Evolutionary conservation across 768 basidiomycete species (phyloP).

Genomic region (Lentinula sp.): DNA sequence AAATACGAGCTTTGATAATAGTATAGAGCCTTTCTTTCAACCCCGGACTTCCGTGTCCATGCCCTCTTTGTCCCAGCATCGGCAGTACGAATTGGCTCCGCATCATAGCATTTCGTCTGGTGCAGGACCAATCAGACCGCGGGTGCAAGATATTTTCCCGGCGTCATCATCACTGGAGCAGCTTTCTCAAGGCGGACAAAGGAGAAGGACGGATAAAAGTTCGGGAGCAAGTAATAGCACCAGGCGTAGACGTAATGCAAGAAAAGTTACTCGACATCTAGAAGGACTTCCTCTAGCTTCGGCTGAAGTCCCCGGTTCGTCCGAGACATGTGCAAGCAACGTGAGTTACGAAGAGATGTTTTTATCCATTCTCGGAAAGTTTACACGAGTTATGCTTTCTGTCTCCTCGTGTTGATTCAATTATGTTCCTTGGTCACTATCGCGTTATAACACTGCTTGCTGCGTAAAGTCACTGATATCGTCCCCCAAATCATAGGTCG

Average conservation of each 20-base stretch:
- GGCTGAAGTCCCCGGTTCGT: not conserved
- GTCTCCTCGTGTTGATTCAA: slow-evolving; percentile 2
- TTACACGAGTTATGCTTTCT: slow-evolving; percentile 1
- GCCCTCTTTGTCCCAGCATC: slow-evolving; percentile 3
- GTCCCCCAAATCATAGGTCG: not conserved
- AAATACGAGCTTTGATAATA: not conserved
- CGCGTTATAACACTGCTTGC: not conserved
- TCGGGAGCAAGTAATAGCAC: not conserved
- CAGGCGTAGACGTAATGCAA: not conserved
- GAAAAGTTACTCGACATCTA: not conserved
- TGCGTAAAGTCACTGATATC: not conserved
- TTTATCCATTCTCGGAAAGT: not conserved
- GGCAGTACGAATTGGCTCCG: not conserved
- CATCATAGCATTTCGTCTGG: not conserved
- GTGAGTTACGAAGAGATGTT: slow-evolving; percentile 1
- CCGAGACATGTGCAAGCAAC: slow-evolving; percentile 1
- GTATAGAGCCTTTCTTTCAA: not conserved
- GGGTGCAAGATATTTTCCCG: slow-evolving; percentile 5
- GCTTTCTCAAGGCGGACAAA: not conserved
- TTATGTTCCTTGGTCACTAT: not conserved
- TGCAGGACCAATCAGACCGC: not conserved
- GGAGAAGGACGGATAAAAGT: not conserved
- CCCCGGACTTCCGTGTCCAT: slow-evolving; percentile 1
- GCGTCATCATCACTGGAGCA: slow-evolving; percentile 1
- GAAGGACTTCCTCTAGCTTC: not conserved